Conservation (phyloP, 106 monocot genomes). For the Allium fistulosum region DNA sequence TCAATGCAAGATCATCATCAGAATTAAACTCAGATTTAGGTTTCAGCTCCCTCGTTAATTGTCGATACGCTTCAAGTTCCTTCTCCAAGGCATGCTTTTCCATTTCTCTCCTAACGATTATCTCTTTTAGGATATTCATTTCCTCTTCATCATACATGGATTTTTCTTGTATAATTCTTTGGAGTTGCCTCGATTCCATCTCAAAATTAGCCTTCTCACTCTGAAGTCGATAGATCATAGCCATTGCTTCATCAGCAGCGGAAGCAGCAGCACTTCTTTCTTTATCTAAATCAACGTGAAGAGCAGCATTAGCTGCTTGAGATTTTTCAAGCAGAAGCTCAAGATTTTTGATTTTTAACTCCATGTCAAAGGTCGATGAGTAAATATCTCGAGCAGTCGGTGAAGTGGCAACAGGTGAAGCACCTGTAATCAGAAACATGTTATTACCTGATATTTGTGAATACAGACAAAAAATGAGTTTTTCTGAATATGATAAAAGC, state of each 20-base stretch:
- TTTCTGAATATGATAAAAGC: too few relatives aligned
- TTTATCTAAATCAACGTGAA: constrained; percentile 76
- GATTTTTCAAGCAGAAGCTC: constrained; percentile 49
- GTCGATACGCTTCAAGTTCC: constrained; percentile 54
- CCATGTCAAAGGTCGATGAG: constrained; percentile 3
- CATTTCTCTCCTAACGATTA: constrained; percentile 63
- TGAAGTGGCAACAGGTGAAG: too few relatives aligned
- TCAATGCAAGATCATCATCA: constrained; percentile 10
- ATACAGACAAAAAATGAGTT: too few relatives aligned
- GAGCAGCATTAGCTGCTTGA: constrained; percentile 28
- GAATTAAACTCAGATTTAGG: constrained; percentile 13
- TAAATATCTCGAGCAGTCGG: not conserved
- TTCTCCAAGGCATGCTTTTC: constrained; percentile 64
- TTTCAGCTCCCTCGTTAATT: constrained; percentile 11
- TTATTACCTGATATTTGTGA: too few relatives aligned
- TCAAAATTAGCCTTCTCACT: constrained; percentile 78
- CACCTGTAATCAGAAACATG: too few relatives aligned
- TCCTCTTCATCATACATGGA: constrained; percentile 81
- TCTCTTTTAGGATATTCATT: constrained; percentile 84
- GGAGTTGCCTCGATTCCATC: constrained; percentile 80
- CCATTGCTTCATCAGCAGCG: constrained; percentile 93
- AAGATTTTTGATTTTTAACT: constrained; percentile 20
- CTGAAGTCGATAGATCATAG: constrained; percentile 88
- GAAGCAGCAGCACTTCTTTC: constrained; percentile 83
- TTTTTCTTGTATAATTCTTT: constrained; percentile 73